These are phyloP conservation scores for Tagetes patula DNA, from an alignment of 129 eudicot genomes.

Conservation along the genomic window DNA sequence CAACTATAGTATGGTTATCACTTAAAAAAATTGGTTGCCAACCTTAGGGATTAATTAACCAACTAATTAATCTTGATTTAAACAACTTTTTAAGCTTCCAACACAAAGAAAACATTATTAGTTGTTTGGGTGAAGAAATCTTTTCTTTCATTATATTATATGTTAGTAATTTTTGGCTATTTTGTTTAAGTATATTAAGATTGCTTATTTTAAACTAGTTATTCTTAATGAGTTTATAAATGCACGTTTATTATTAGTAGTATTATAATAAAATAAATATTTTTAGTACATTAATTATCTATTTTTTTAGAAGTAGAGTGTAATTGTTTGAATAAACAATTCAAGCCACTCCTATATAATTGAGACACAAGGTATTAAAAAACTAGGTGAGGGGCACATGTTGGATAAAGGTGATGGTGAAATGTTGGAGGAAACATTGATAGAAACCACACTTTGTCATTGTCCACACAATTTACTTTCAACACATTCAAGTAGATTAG, in stretches of 20 bases:
- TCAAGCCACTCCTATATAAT: neutral
- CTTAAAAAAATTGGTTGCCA: too few species aligned
- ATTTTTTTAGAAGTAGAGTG: neutral
- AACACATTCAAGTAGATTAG: constrained; percentile 25
- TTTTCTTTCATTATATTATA: neutral
- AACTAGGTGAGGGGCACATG: constrained; percentile 24
- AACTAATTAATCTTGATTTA: too few species aligned
- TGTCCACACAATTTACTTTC: constrained; percentile 32
- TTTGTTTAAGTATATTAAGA: neutral
- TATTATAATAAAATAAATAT: neutral
- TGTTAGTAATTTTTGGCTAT: neutral
- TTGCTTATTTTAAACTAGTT: neutral
- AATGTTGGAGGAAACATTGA: constrained; percentile 32
- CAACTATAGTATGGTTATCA: too few species aligned
- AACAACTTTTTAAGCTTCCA: too few species aligned
- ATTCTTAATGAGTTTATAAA: neutral
- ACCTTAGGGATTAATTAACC: too few species aligned
- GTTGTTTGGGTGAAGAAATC: neutral
- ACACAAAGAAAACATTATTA: neutral
- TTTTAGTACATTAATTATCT: neutral
- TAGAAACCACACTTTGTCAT: constrained; percentile 32
- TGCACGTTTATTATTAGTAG: neutral
- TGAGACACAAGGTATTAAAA: constrained; percentile 14
- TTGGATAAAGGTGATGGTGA: constrained; percentile 29
- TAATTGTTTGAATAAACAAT: neutral